Conservation (phyloP, 1,284 basidiomycete genomes). For the Boletus albobrunnescens region DNA sequence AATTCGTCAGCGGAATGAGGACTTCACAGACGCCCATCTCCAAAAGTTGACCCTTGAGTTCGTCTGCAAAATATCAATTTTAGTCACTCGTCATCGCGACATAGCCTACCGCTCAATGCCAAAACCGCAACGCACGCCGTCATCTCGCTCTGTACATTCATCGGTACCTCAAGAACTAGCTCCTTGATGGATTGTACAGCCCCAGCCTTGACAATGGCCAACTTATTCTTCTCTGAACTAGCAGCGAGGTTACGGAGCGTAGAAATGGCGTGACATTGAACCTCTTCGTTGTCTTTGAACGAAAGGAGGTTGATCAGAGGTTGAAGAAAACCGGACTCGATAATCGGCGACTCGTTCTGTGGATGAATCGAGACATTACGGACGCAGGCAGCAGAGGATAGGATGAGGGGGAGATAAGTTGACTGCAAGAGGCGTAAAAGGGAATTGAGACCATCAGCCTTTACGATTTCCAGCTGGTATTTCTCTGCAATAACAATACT, state of each 20-base stretch:
- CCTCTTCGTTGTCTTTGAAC: conserved; percentile 99
- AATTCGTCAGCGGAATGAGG: conserved; percentile 94
- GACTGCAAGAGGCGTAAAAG: conserved; percentile 94
- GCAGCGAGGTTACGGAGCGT: conserved; percentile 96
- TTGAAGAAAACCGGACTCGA: conserved; percentile 95
- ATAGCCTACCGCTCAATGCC: conserved; percentile 76
- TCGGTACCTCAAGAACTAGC: conserved; percentile 89
- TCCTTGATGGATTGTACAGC: conserved; percentile 99
- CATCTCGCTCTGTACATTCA: conserved; percentile 99
- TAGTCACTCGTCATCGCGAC: not conserved
- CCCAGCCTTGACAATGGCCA: conserved; percentile 96
- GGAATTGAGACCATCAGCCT: conserved; percentile 89
- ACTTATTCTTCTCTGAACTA: conserved; percentile 97
- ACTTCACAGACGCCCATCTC: conserved; percentile 99
- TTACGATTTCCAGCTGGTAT: conserved; percentile 98
- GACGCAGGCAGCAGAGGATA: conserved; percentile 97
- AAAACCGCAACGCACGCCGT: conserved; percentile 97
- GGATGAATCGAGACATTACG: conserved; percentile 99
- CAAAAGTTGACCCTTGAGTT: conserved; percentile 89
- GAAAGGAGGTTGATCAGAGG: conserved; percentile 94
- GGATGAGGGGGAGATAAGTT: conserved; percentile 96
- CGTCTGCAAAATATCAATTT: conserved; percentile 53
- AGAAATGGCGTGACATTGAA: conserved; percentile 99
- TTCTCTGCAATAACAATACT: conserved; percentile 62
- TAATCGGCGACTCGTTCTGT: conserved; percentile 98